These are phyloP conservation scores for Diplocarpon rosae DNA, from an alignment of 2,329 filamentous ascomycete genomes.

Conservation along the genomic window DNA sequence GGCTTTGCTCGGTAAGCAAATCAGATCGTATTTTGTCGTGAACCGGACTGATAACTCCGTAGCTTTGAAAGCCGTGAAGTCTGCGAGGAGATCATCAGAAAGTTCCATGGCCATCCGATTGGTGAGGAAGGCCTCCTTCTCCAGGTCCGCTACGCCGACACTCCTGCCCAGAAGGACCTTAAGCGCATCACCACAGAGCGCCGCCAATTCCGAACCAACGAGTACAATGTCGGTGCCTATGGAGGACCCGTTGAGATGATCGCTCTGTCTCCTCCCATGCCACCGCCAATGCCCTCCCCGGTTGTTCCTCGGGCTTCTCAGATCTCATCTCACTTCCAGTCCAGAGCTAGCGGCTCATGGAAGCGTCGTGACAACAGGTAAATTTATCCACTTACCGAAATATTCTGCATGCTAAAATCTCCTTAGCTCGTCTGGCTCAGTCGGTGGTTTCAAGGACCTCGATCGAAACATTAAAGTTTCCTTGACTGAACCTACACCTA, in stretches of 20 bases:
- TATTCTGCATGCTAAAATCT: slow-evolving; percentile 1
- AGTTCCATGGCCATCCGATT: slow-evolving; percentile 70
- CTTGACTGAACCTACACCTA: slow-evolving; percentile 20
- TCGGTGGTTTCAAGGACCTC: slow-evolving; percentile 26
- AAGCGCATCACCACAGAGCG: slow-evolving; percentile 94
- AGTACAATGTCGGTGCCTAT: slow-evolving; percentile 73
- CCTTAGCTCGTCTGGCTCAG: slow-evolving; percentile 14
- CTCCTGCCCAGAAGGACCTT: slow-evolving; percentile 87
- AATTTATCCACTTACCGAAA: neutral
- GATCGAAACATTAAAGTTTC: slow-evolving; percentile 23
- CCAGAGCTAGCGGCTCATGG: slow-evolving; percentile 25
- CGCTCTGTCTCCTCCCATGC: slow-evolving; percentile 40
- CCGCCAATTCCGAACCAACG: slow-evolving; percentile 89
- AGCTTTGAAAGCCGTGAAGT: slow-evolving; percentile 86
- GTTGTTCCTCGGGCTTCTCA: slow-evolving; percentile 24
- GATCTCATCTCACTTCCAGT: slow-evolving; percentile 25
- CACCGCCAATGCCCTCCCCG: slow-evolving; percentile 16
- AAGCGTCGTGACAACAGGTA: slow-evolving; percentile 24
- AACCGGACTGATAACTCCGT: slow-evolving; percentile 13
- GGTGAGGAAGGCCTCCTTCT: slow-evolving; percentile 73
- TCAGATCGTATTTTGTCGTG: neutral
- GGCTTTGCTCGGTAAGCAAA: slow-evolving; percentile 82
- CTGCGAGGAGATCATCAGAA: slow-evolving; percentile 79
- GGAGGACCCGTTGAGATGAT: slow-evolving; percentile 39
- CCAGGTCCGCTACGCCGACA: slow-evolving; percentile 95